Conservation (phyloP, 1,139 yeast species). For the Candida gigantensis region DNA sequence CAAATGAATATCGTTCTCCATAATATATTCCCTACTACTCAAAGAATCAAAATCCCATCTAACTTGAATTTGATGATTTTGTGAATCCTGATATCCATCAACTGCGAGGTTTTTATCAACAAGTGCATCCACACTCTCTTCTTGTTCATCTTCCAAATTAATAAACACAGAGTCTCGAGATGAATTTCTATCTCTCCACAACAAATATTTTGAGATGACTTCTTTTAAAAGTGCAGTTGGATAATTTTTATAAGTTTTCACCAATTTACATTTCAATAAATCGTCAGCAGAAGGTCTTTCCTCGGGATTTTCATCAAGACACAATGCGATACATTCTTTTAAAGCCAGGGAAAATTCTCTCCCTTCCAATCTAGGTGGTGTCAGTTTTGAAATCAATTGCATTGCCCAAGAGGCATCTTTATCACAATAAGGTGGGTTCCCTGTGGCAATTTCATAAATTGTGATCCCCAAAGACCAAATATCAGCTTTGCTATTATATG, state of each 20-base stretch:
- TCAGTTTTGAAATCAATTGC: conserved; percentile 88
- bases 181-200: conserved; percentile 72
- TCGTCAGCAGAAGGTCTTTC: conserved; percentile 90
- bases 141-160: conserved; percentile 33
- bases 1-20: conserved; percentile 62
- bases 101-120: conserved; percentile 13
- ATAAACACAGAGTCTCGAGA: conserved; percentile 51
- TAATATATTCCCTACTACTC: conserved; percentile 68
- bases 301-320: conserved; percentile 90
- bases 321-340: conserved; percentile 87
- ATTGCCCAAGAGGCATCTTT: conserved; percentile 94
- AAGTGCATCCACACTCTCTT: conserved; percentile 16
- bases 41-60: conserved; percentile 88
- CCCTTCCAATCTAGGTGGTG: conserved; percentile 95
- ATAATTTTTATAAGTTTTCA: conserved; percentile 58
- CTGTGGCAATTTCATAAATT: conserved; percentile 90
- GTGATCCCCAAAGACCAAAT: conserved; percentile 96
- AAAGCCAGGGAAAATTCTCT: conserved; percentile 71
- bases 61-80: conserved; percentile 53
- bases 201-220: conserved; percentile 72
- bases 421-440: conserved; percentile 96
- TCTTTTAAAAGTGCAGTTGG: conserved; percentile 70
- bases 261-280: conserved; percentile 69
- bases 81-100: conserved; percentile 12
- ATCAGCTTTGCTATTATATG: conserved; percentile 83